Base-by-base conservation (phyloP, 2,329 filamentous ascomycete species). In the Cryphonectria carpinicola region DNA sequence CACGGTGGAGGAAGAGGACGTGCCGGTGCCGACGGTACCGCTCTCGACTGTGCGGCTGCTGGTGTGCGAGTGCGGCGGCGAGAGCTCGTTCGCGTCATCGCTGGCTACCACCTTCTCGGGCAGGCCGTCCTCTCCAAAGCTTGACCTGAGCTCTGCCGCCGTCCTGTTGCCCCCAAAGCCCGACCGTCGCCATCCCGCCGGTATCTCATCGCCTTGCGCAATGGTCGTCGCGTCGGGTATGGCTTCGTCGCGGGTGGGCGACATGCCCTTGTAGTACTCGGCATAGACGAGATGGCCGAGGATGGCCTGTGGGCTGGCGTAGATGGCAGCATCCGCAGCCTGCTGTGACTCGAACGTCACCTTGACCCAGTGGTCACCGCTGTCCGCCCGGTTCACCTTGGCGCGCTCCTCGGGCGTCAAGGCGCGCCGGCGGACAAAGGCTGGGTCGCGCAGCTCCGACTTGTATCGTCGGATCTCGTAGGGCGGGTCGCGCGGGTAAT, bases 351-450 rank as follows among this genome's bases (percentile, higher is more conserved):
- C 92, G 76, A 94, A 95, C 0, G 92, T 95, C 69, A 95, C 85
- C 80, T 94, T 94, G 76, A 98, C 94, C 95, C 95, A 98, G 83
- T 97, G 93, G 75, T 92, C 88, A 60, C 95, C 95, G 65, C 94
- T 93, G 62, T 91, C 92, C 73, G 93, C 94, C 72, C 87, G 88
- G 81, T 95, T 94, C 77, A 95, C 93, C 79, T 95, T 92, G 67
- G 87, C 85, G 69, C 94, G 89, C 76, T 97, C 93, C 52, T 92
- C 90, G 25, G 87, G 82, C 1, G 91, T 92, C 67, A 97, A 82
- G 13, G 88, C 87, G 56, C 85, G 83, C 66, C 88, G 86, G 70
- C 90, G 88, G 64, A 91, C 90, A 11, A 92, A 88, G 13, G 92
- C 90, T 66, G 92, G 89, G 76, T 94, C 91, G 73, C 92, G 88